Conservation (phyloP, 176 grass and related monocot species). For the Dendrocalamus sinicus region DNA sequence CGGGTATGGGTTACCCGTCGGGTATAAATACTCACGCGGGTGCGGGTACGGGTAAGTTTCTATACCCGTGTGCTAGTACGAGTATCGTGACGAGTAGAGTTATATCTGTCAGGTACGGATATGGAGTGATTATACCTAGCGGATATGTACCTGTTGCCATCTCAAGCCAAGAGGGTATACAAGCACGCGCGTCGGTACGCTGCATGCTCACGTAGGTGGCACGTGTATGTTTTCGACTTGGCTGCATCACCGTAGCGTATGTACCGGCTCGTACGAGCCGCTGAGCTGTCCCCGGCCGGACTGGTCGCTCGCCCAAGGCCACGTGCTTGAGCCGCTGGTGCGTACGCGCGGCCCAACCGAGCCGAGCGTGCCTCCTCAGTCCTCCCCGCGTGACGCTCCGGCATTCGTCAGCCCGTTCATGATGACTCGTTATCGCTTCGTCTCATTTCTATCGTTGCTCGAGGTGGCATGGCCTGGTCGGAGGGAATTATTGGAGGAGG, state of each 20-base stretch:
- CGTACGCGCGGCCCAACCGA: background rate
- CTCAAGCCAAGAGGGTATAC: background rate
- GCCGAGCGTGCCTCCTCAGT: too few relatives aligned
- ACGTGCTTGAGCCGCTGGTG: background rate
- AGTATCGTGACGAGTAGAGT: too few relatives aligned
- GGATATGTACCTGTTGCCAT: too few relatives aligned
- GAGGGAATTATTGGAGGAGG: background rate
- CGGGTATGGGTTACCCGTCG: too few relatives aligned
- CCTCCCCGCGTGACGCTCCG: background rate
- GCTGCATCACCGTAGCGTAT: background rate
- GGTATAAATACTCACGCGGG: too few relatives aligned
- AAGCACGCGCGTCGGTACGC: background rate
- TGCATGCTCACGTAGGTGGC: background rate
- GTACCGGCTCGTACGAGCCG: background rate
- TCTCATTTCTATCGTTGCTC: background rate
- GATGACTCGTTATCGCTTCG: conserved; percentile 10
- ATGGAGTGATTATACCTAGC: too few relatives aligned
- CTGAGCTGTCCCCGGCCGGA: background rate
- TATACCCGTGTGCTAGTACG: too few relatives aligned
- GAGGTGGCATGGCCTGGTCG: background rate
- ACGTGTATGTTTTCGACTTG: background rate
- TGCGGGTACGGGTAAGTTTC: too few relatives aligned
- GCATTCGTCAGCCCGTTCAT: background rate
- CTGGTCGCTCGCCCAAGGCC: background rate
- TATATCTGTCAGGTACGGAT: too few relatives aligned